phyloP scores from a whole-genome alignment of 2,329 filamentous ascomycete species.

The Nemania sp. region DNA sequence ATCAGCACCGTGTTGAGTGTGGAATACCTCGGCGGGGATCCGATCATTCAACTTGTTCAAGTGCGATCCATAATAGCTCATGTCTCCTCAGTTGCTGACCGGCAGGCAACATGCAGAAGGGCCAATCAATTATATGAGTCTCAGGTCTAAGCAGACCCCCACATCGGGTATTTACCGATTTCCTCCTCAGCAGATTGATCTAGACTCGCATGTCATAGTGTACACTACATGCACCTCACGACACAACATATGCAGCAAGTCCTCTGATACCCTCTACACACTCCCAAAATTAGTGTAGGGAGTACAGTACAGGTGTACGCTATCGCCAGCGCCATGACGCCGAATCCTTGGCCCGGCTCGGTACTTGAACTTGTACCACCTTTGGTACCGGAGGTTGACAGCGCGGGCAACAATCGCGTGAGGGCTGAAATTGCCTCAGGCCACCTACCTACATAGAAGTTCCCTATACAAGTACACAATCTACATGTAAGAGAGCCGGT shows the following conservation, averaged over 20 bases:
- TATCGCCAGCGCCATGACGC: not conserved
- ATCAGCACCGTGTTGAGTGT: no score
- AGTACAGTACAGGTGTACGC: no score
- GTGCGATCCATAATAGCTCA: not conserved
- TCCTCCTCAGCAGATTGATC: conserved; percentile 22
- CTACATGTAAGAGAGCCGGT: no score
- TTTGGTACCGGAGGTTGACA: not conserved
- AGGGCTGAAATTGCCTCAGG: no score
- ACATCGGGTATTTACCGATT: not conserved
- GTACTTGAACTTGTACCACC: no score
- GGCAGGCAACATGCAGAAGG: conserved; percentile 21
- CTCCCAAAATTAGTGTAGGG: not conserved
- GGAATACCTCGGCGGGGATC: no score
- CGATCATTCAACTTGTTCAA: no score
- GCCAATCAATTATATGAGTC: conserved; percentile 9
- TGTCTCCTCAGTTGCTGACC: conserved; percentile 2
- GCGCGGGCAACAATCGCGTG: not conserved
- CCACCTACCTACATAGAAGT: no score
- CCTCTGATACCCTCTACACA: not conserved
- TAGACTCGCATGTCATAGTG: conserved; percentile 20
- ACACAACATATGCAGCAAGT: conserved; percentile 7
- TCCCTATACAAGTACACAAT: no score
- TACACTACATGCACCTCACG: no score
- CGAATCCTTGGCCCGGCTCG: not conserved
- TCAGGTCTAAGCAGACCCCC: not conserved